Conservation (phyloP, 2,329 filamentous ascomycete genomes). For the Emericellopsis atlantica region DNA sequence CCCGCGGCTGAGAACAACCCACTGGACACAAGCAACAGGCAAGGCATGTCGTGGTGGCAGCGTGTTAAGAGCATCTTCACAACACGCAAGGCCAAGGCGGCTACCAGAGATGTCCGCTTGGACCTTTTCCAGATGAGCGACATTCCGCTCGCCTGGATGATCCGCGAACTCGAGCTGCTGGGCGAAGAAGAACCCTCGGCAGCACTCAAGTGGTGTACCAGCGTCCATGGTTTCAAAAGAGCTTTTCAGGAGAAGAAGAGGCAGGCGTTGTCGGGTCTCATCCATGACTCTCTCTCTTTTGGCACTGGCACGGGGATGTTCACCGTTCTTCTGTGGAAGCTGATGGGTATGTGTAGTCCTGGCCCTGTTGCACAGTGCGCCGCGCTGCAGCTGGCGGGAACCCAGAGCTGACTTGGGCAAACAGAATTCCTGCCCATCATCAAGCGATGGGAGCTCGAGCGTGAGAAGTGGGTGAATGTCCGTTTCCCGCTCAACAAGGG, state of each 20-base stretch:
- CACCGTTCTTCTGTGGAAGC: conserved; percentile 26
- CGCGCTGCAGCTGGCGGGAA: not conserved
- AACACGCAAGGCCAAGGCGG: conserved; percentile 16
- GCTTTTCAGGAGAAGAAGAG: conserved; percentile 14
- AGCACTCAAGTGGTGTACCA: conserved; percentile 21
- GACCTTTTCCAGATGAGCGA: conserved; percentile 33
- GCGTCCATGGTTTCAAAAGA: conserved; percentile 16
- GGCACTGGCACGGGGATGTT: conserved; percentile 22
- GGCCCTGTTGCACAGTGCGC: not conserved
- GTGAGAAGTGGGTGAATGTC: conserved; percentile 17
- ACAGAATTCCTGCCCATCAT: conserved; percentile 25
- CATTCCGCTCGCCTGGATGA: conserved; percentile 39
- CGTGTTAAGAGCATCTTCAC: conserved; percentile 21
- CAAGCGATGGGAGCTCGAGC: conserved; percentile 24
- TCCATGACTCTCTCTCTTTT: conserved; percentile 25
- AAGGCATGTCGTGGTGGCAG: conserved; percentile 16
- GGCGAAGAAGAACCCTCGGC: conserved; percentile 15
- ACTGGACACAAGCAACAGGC: conserved; percentile 8
- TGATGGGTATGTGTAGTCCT: conserved; percentile 21
- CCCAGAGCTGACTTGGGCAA: not conserved
- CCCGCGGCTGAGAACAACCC: conserved; percentile 14
- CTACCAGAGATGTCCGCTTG: conserved; percentile 14
- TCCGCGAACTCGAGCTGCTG: conserved; percentile 29
- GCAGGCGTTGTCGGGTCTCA: conserved; percentile 16
- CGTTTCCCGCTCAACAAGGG: conserved; percentile 25